Base-by-base conservation (phyloP, 176 grass and related monocot species). In the Avena insularis region DNA sequence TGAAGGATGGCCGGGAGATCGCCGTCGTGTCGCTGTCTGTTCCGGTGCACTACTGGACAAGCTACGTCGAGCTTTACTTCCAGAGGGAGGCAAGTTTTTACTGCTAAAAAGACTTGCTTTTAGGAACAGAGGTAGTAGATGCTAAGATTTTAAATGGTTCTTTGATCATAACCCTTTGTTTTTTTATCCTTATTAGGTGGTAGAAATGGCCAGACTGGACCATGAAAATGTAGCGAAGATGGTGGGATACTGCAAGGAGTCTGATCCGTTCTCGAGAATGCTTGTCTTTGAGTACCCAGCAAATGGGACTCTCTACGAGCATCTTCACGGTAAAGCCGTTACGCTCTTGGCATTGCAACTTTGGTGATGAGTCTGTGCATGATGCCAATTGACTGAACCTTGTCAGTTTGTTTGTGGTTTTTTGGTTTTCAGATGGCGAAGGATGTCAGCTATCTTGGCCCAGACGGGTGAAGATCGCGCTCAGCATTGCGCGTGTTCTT, bases 241-340 rank as follows among this genome's bases (percentile, higher is more conserved):
- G 79, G 74, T 93, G 25, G 92, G 94, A 19, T 99, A 96, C 86
- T 94, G 94, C 92, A 94, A 94, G 89, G 92, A 96, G 10, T 88
- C 85, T 51, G 74, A 90, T 75, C 97, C 94, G 6, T 94, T 99
- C 79, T 93, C 92, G 13, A 94, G 94, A 78, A 96, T 96, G 97
- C 55, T 99, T 12, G 83, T 94, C 35, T 96, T 99, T 70, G 90
- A 90, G 81, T 99, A 99, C 78, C 93, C 97, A 54, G 78, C 97
- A 12, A 99, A 99, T 75, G 97, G 97, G 69, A 99, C 97, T 43
- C 91, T 96, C 33, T 91, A 93, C 47, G 94, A 99, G 78, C 90
- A 99, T 77, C 85, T 99, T 16, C 90, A 96, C 66, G 92, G 97
- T 92, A 68, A 68, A 90, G 87, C 55, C 10, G 49, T 55, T 83